Base-by-base conservation (phyloP, 331 rosid species). In the Phaseolus coccineus region DNA sequence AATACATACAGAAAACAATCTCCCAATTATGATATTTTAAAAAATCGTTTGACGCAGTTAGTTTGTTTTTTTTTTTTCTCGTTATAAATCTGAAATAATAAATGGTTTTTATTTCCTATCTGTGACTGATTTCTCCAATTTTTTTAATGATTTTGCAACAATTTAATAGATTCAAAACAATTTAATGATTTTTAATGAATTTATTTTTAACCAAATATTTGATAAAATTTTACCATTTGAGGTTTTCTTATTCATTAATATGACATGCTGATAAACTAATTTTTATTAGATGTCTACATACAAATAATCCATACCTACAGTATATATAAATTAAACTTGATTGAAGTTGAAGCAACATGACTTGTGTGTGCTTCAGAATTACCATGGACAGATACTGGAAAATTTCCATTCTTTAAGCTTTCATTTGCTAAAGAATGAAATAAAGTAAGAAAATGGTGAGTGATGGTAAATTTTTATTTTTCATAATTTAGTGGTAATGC, bases 401-500 rank as follows among this genome's bases (percentile, higher is more conserved):
- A 68, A 14, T 2, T 22, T 68, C 42, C 7, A 27, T 27, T 69
- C 22, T 53, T 22, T 24, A 56, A 73, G 47, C 2, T 39, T 74
- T 74, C 11, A 16, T 42, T 42, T 56, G 8, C 28, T 61, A n/a
- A 53, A 72, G 33, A 27, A 14, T 24, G 6, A n/a, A 61, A 66
- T 4, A 59, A 62, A 46, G 15, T 8, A 63, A 13, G n/a, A 44
- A 42, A 74, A 74, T 5, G 6, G 40, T 28, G 1, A 16, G 12
- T 2, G 80, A 63, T 40, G 42, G 22, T 19, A 19, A 19, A 19
- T 19, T 19, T 19, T 63, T 27, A 48, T 35, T 77, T 48, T 53
- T 77, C 47, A 77, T 31, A 47, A 14, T 15, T 10, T 59, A 9
- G 42, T 79, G 35, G 40, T 51, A 72, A 79, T 71, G 65, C 77